A percentile compares a stretch with the other conserved stretches of the same genome.
These are phyloP conservation scores for Ceratobasidium sp. DNA, from an alignment of 1,284 basidiomycete genomes.

Conservation along the genomic window DNA sequence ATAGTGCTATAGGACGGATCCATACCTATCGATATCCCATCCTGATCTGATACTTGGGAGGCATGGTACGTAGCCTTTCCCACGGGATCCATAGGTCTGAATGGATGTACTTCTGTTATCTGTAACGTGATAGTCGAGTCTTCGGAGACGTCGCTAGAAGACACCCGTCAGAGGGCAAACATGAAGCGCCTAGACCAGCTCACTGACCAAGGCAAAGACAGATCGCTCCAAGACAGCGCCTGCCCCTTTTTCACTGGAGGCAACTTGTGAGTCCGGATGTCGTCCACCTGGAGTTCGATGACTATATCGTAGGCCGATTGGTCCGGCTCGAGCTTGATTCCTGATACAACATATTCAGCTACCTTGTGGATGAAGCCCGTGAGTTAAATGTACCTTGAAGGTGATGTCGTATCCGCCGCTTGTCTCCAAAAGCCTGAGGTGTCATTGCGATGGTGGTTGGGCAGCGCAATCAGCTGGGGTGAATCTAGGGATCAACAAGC, in stretches of 20 bases:
- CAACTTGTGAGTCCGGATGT: background rate
- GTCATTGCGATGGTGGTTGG: background rate
- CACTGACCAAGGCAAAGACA: background rate
- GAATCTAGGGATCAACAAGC: background rate
- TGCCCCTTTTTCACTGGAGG: background rate
- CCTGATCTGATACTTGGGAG: background rate
- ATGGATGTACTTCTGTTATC: background rate
- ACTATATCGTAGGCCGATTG: background rate
- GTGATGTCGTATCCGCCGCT: background rate
- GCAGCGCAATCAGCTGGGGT: background rate
- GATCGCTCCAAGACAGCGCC: background rate
- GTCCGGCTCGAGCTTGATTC: background rate
- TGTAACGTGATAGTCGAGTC: background rate
- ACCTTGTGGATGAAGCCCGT: background rate
- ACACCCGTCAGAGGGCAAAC: too few species aligned
- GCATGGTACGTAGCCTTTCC: background rate
- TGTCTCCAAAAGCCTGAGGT: background rate
- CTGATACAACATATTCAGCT: background rate
- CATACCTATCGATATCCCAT: background rate
- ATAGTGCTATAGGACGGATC: background rate
- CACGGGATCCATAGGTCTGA: background rate
- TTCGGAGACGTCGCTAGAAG: background rate
- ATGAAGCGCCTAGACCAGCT: too few species aligned
- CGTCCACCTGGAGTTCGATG: background rate
- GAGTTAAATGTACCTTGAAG: background rate